Conservation (phyloP, 2,329 filamentous ascomycete genomes). For the Rugonectria rugulosa region DNA sequence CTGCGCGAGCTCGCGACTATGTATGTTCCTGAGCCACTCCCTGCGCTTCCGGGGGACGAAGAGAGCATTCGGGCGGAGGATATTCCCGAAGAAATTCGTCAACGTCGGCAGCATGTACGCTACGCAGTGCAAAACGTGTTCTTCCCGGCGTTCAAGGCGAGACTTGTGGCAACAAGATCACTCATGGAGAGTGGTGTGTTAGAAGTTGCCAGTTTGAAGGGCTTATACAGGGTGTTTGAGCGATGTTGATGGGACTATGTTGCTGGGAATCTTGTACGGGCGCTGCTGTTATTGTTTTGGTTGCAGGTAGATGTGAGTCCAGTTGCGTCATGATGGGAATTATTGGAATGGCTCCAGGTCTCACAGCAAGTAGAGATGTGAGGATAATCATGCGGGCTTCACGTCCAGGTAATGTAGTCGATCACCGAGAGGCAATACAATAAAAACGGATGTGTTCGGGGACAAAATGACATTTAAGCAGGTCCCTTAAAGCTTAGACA, state of each 20-base stretch:
- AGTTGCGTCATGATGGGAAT: not conserved
- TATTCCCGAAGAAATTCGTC: conserved; percentile 59
- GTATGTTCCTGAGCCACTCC: conserved; percentile 88
- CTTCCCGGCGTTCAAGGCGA: conserved; percentile 86
- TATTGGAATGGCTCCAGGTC: not conserved
- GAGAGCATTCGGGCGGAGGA: conserved; percentile 45
- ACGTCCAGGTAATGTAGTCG: too few relatives aligned
- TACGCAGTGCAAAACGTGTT: conserved; percentile 83
- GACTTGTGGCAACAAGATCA: conserved; percentile 81
- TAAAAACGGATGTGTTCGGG: too few relatives aligned
- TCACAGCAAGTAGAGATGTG: too few relatives aligned
- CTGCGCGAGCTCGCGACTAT: conserved; percentile 87
- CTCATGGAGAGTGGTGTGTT: conserved; percentile 78
- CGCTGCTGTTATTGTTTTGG: not conserved
- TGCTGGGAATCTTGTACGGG: not conserved
- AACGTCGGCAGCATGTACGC: conserved; percentile 73
- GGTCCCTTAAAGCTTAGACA: too few relatives aligned
- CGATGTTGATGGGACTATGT: conserved; percentile 68
- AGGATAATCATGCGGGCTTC: too few relatives aligned
- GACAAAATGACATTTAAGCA: too few relatives aligned
- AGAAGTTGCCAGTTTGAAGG: conserved; percentile 91
- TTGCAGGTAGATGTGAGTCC: conserved; percentile 1
- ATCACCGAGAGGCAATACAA: too few relatives aligned
- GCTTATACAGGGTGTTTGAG: conserved; percentile 94
- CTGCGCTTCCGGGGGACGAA: conserved; percentile 53